Percentiles rank a stretch among this genome's conserved stretches.
Conservation (phyloP, 352 stramenopile species). For the Globisporangium paddicum region DNA sequence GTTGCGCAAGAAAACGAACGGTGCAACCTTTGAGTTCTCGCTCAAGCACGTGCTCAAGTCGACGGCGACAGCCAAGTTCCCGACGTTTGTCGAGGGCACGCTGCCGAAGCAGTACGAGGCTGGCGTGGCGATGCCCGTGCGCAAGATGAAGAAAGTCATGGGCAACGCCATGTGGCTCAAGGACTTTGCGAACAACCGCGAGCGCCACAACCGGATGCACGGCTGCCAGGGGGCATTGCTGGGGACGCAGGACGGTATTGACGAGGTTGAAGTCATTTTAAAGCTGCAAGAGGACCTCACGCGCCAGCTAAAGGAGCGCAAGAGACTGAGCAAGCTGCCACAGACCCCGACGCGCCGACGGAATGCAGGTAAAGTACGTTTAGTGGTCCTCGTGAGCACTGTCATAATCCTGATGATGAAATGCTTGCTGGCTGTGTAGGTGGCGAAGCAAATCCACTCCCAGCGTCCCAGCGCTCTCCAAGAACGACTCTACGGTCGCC, state of each 20-base stretch:
- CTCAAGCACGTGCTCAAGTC: conserved; percentile 32
- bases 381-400: neutral
- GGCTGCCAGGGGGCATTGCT: conserved; percentile 10
- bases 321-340: neutral
- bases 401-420: neutral
- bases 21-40: conserved; percentile 35
- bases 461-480: neutral
- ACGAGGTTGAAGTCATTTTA: conserved; percentile 1
- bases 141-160: conserved; percentile 31
- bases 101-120: conserved; percentile 30
- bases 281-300: conserved; percentile 1
- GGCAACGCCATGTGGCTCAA: conserved; percentile 39
- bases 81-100: conserved; percentile 42
- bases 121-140: conserved; percentile 25
- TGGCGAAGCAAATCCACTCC: neutral
- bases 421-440: neutral
- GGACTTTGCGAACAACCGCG: conserved; percentile 36
- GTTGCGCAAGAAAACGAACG: conserved; percentile 26
- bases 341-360: neutral
- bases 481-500: neutral
- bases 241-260: neutral
- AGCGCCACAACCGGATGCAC: conserved; percentile 30
- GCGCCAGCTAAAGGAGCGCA: neutral
- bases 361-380: neutral
- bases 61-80: conserved; percentile 41